These are phyloP conservation scores for Exophiala sideris DNA, from an alignment of 2,329 filamentous ascomycete species.

Conservation along the genomic window DNA sequence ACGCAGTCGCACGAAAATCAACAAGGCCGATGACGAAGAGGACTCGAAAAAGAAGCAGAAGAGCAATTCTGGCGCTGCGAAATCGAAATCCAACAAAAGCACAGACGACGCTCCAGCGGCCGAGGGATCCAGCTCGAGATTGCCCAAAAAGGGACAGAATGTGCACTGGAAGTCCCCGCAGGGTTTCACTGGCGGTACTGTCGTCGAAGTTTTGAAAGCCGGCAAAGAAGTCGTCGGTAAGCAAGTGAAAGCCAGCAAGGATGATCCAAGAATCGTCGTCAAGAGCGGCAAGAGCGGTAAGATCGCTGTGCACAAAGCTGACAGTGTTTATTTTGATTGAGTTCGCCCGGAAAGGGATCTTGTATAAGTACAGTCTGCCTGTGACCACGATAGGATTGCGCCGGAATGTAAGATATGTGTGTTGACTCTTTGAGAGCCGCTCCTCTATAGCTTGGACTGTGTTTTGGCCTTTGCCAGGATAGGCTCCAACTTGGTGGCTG, in stretches of 20 bases:
- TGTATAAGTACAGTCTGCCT: not conserved
- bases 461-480: constrained; percentile 83
- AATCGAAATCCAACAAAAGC: not conserved
- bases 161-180: constrained; percentile 42
- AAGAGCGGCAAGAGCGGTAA: constrained; percentile 26
- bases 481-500: constrained; percentile 83
- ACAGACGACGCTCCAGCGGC: not conserved
- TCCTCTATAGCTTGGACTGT: constrained; percentile 63
- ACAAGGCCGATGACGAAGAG: not conserved
- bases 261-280: constrained; percentile 43
- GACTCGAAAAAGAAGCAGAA: not conserved
- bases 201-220: constrained; percentile 41
- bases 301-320: constrained; percentile 4
- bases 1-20: not conserved
- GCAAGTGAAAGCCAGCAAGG: constrained; percentile 40
- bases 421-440: no score
- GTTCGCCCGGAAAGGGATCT: not conserved
- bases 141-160: constrained; percentile 42
- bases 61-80: not conserved
- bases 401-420: no score
- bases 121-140: constrained; percentile 26
- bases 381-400: no score
- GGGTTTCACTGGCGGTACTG: constrained; percentile 41
- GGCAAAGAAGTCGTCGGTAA: constrained; percentile 43
- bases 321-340: constrained; percentile 12